phyloP scores from a whole-genome alignment of 78 protist genomes.

The Dictyostelium firmibasis region DNA sequence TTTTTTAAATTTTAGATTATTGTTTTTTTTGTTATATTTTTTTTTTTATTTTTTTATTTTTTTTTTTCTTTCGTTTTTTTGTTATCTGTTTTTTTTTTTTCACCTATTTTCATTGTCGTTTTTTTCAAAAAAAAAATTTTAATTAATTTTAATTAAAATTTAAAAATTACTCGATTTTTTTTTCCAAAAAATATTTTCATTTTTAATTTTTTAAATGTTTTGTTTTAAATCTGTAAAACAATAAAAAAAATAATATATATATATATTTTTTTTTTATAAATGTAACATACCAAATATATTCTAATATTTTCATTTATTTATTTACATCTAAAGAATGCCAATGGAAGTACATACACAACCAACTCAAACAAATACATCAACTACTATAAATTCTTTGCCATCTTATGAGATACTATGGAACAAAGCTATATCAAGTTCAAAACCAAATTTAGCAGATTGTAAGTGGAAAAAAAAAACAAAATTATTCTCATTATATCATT shows the following conservation, averaged over 20 bases:
- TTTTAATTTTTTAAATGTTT: not conserved
- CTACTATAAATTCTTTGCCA: not conserved
- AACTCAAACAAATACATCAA: not conserved
- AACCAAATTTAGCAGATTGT: constrained; percentile 44
- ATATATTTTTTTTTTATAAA: not conserved
- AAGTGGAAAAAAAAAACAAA: no score
- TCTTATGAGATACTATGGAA: constrained; percentile 52
- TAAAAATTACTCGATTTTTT: not conserved
- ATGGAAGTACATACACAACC: constrained; percentile 50
- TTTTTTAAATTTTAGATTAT: no score
- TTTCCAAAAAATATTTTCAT: not conserved
- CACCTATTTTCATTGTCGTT: not conserved
- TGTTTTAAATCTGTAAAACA: not conserved
- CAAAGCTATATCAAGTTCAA: constrained; percentile 50
- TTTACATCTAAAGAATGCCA: constrained; percentile 16
- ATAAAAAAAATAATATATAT: not conserved
- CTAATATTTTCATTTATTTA: not conserved
- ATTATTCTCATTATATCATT: no score
- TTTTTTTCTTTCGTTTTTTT: not conserved
- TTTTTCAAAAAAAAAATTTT: not conserved
- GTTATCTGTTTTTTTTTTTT: not conserved
- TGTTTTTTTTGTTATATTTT: no score
- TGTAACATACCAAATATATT: not conserved
- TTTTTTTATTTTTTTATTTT: not conserved
- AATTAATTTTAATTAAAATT: not conserved